Evolutionary conservation across 345 rosid genomes (phyloP).

Genomic region (Populus davidiana): DNA sequence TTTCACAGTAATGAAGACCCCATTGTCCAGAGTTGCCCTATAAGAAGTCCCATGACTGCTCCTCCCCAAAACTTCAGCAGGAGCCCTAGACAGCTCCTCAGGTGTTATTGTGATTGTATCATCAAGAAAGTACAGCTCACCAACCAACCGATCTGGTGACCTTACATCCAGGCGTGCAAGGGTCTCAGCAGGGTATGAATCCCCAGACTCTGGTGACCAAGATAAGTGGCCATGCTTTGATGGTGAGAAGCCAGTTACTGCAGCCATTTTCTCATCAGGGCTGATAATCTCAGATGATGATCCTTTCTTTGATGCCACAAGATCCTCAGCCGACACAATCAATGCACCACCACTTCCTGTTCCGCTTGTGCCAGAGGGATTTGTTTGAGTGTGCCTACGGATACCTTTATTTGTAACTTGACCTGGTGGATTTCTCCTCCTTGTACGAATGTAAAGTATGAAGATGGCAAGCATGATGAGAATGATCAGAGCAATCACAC

Average conservation of each 20-base stretch:
- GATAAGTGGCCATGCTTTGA: constrained; percentile 71
- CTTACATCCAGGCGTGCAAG: constrained; percentile 80
- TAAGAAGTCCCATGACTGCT: constrained; percentile 99
- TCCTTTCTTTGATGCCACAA: constrained; percentile 68
- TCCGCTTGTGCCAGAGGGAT: constrained; percentile 47
- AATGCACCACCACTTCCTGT: constrained; percentile 54
- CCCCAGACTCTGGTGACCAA: constrained; percentile 96
- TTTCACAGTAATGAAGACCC: constrained; percentile 82
- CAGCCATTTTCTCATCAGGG: constrained; percentile 72
- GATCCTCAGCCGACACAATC: constrained; percentile 88
- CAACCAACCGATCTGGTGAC: constrained; percentile 85
- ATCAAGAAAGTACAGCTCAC: constrained; percentile 90
- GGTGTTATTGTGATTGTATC: constrained; percentile 83
- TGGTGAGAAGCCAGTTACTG: constrained; percentile 77
- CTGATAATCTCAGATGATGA: constrained; percentile 74
- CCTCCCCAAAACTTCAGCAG: constrained; percentile 95
- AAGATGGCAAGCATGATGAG: constrained; percentile 76
- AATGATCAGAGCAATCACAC: constrained; percentile 64
- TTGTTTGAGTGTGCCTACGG: constrained; percentile 39
- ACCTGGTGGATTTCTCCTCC: constrained; percentile 49
- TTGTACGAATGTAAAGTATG: constrained; percentile 53
- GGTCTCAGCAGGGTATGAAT: constrained; percentile 76
- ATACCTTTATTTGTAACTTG: constrained; percentile 46
- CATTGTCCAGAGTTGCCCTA: constrained; percentile 85
- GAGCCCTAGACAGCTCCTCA: constrained; percentile 92